Evolutionary conservation across 306 rosid species (phyloP), one percentile per base, ranked within the genome.

Genomic region (Cajanus cajan): DNA sequence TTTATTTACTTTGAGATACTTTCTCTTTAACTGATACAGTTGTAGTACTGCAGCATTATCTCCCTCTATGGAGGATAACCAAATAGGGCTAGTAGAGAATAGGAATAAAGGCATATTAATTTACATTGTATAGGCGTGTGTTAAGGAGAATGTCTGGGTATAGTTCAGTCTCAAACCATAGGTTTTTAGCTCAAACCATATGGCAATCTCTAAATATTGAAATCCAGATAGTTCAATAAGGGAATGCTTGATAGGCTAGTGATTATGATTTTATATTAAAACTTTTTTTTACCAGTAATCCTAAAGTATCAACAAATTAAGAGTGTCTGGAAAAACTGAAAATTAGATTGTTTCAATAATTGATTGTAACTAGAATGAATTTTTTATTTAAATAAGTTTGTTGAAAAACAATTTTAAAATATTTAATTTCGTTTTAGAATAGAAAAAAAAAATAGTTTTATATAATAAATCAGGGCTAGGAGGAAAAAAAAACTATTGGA

Each of bases 221-320:
- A 44, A 41, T 66, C 16, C 24, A 43, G 62, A 64, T 41, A 31
- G 37, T 41, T 41, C 65, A 34, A 48, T 13, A 64, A 50, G 51
- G 47, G 11, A 77, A 25, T 36, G 21, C 73, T 24, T 41, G 62
- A 45, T 39, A 18, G 45, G 71, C 21, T 37, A 50, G 44, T 62
- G 74, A 40, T 70, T 48, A 71, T 10, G 19, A 76, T 76, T 75
- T 48, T 52, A 67, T 1, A 68, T 59, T 39, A 22, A 59, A 76
- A 47, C 67, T 68, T n/a, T 37, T 8, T 14, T 52, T 66, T 67
- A 44, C 71, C 16, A 39, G 55, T 44, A 59, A 68, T 68, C 69
- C 24, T 18, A 18, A 55, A 40, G 34, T n/a, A 16, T 65, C 54
- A 48, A 28, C 1, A 28, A 28, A 28, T 28, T 28, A 28, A 28